Evolutionary conservation across 2,329 filamentous ascomycete species (phyloP).

Genomic region (Penicillium sp.): DNA sequence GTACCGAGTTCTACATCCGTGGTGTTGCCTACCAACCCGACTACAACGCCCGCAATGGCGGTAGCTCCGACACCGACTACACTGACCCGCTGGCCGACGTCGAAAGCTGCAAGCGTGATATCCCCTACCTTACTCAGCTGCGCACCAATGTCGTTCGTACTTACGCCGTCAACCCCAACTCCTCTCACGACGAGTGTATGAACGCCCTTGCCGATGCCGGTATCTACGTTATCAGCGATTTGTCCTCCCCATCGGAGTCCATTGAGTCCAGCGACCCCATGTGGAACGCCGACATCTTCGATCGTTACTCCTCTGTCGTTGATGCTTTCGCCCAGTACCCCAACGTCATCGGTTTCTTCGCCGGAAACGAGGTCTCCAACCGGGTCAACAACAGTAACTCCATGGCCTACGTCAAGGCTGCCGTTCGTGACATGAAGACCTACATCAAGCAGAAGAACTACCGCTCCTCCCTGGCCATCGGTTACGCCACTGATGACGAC

Average conservation of each 20-base stretch:
- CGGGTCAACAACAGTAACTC: conserved; percentile 82
- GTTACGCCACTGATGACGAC: conserved; percentile 96
- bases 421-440: conserved; percentile 91
- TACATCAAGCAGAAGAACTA: conserved; percentile 83
- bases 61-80: conserved; percentile 54
- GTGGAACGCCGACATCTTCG: conserved; percentile 78
- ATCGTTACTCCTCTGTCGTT: conserved; percentile 80
- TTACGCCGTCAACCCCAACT: conserved; percentile 82
- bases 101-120: conserved; percentile 74
- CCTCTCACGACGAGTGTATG: conserved; percentile 85
- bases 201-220: conserved; percentile 74
- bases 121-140: conserved; percentile 75
- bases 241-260: conserved; percentile 76
- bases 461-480: conserved; percentile 74
- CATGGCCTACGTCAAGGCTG: conserved; percentile 94
- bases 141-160: conserved; percentile 92
- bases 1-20: conserved; percentile 77
- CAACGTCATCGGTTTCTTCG: conserved; percentile 97
- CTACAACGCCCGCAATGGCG: conserved; percentile 49
- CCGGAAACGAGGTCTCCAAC: conserved; percentile 96
- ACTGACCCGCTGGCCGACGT: conserved; percentile 78
- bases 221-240: conserved; percentile 93
- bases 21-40: conserved; percentile 92
- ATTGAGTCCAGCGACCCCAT: conserved; percentile 78
- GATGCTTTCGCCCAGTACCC: conserved; percentile 78